These are phyloP conservation scores for Coffea eugenioides DNA, from an alignment of 257 asterid species.

Conservation along the genomic window DNA sequence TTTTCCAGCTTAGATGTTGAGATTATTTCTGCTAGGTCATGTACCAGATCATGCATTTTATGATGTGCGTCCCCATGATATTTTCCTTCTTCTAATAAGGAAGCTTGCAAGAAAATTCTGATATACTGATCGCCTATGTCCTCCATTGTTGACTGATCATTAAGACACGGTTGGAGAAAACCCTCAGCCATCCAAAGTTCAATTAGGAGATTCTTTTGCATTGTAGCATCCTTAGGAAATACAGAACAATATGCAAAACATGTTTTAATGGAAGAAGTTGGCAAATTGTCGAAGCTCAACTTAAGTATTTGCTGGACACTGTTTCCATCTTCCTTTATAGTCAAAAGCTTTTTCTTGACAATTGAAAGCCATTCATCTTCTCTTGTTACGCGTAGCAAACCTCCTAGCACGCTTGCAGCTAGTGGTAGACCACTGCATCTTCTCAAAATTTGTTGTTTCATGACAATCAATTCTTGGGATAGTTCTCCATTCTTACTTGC, in stretches of 20 bases:
- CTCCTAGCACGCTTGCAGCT: slow-evolving; percentile 22
- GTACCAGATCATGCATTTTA: slow-evolving; percentile 36
- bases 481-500: neutral
- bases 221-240: slow-evolving; percentile 2
- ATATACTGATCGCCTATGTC: slow-evolving; percentile 15
- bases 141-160: neutral
- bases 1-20: neutral
- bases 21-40: slow-evolving; percentile 29
- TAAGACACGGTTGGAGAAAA: slow-evolving; percentile 10
- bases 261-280: slow-evolving; percentile 18
- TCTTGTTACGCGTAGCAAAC: slow-evolving; percentile 17
- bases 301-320: slow-evolving; percentile 10
- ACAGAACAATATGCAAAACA: slow-evolving; percentile 37
- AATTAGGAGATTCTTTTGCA: slow-evolving; percentile 20
- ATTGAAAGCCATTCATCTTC: slow-evolving; percentile 23
- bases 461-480: neutral
- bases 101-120: slow-evolving; percentile 19
- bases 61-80: slow-evolving; percentile 7
- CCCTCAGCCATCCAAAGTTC: slow-evolving; percentile 38
- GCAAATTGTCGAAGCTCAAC: slow-evolving; percentile 30
- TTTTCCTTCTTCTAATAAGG: slow-evolving; percentile 31
- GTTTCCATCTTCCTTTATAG: neutral
- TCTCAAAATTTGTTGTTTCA: neutral
- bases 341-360: slow-evolving; percentile 1
- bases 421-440: slow-evolving; percentile 7